Evolutionary conservation across 1,139 yeast species (phyloP), one percentile per base, ranked within the genome.

Genomic region (Diutina mesorugosa): DNA sequence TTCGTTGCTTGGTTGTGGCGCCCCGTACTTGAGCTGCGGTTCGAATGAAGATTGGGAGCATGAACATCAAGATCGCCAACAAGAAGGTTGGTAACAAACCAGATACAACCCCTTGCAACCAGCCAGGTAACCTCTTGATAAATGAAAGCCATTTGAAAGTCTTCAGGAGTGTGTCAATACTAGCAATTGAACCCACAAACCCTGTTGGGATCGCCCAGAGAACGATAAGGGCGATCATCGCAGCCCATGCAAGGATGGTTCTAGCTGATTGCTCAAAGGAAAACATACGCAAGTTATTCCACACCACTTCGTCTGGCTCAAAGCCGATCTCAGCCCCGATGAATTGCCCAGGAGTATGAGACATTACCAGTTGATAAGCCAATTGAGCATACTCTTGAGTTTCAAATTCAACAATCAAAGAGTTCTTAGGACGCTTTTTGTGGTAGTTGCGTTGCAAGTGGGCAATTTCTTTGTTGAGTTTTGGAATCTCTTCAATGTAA

Each of bases 121-220:
- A 71, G 1, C 62, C 47, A 38, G 97, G 97, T 73, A 90, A 72
- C 41, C 84, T 79, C 66, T 84, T 70, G 63, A 93, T 80, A 69
- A 88, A 91, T 35, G 72, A 67, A 63, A 91, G 78, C 77, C 86
- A 90, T 26, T 74, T 87, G 29, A 90, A 76, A 61, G 81, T 83
- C 56, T 81, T 74, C 47, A 85, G 87, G 69, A 90, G 76, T 64
- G 78, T 79, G 61, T 86, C 83, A 63, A 93, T 80, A 71, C 91
- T 91, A 28, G 98, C 90, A 62, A 93, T 80, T 65, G 85, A 76
- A 84, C 98, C 98, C 57, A 93, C 97, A 68, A 90, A 89, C 1
- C 97, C 96, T 56, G 91, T 97, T 18, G 98, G 98, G 64, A 90
- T 78, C 59, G 96, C 81, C 98, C 98, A 93, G 68, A 90, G 86